Conservation (phyloP, 352 stramenopile species). For the Nothophytophthora sp. region DNA sequence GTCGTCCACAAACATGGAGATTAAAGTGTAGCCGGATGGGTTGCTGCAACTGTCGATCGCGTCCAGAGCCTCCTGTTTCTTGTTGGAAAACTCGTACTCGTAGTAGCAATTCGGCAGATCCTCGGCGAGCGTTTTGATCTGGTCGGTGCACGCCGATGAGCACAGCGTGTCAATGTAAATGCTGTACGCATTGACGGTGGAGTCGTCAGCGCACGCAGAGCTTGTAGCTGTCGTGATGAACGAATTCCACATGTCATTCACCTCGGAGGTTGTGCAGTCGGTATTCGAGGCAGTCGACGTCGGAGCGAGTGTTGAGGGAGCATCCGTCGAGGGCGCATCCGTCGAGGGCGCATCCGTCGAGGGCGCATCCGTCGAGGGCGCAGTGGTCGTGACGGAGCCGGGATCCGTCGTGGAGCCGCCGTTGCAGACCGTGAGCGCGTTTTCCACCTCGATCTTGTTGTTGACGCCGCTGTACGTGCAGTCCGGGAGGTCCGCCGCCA, state of each 20-base stretch:
- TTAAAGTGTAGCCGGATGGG: conserved; percentile 1
- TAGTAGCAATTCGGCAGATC: conserved; percentile 37
- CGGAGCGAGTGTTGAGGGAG: conserved; percentile 4
- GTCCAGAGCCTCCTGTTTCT: conserved; percentile 24
- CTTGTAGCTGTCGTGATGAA: conserved; percentile 22
- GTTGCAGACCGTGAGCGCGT: conserved; percentile 19
- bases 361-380: no score
- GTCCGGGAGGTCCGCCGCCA: conserved; percentile 20
- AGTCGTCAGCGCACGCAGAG: conserved; percentile 18
- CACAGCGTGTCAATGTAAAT: conserved; percentile 32
- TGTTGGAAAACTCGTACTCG: conserved; percentile 31
- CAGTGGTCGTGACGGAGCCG: background rate
- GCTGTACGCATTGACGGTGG: conserved; percentile 10
- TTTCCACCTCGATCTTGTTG: conserved; percentile 27
- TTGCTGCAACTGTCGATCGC: conserved; percentile 10
- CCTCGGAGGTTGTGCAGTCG: conserved; percentile 16
- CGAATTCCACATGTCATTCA: conserved; percentile 10
- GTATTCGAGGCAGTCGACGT: conserved; percentile 16
- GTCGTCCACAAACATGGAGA: no score
- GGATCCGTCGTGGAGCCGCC: background rate
- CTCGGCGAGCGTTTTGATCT: conserved; percentile 13
- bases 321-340: no score
- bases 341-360: no score
- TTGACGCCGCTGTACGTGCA: conserved; percentile 29
- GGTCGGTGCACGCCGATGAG: conserved; percentile 20